phyloP scores from a whole-genome alignment of 192 early-diverging fungal species.

The Linnemannia schmuckeri region DNA sequence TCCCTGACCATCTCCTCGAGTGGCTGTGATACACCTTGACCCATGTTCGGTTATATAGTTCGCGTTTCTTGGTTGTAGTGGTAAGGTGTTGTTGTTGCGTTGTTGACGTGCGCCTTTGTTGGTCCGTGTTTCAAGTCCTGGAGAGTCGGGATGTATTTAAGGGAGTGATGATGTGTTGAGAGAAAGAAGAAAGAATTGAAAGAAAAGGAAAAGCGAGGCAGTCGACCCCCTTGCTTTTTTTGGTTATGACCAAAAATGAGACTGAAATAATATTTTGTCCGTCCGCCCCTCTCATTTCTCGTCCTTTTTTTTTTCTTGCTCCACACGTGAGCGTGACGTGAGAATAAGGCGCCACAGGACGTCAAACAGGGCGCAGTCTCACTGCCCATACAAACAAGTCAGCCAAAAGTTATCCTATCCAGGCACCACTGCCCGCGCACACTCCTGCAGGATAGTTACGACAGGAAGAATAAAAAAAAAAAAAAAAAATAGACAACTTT shows the following conservation, averaged over 20 bases:
- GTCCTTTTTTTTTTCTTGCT: not conserved
- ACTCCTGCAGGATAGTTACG: not conserved
- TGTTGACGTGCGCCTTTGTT: not conserved
- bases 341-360: not conserved
- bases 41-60: constrained; percentile 58
- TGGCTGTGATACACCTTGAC: constrained; percentile 72
- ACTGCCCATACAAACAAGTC: not conserved
- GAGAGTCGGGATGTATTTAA: not conserved
- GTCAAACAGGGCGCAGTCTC: too few species aligned
- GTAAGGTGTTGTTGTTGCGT: not conserved
- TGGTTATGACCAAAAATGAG: not conserved
- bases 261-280: not conserved
- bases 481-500: not conserved
- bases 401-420: not conserved
- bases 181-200: not conserved
- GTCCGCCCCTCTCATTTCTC: not conserved
- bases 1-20: constrained; percentile 84
- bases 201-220: not conserved
- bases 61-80: not conserved
- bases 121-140: not conserved
- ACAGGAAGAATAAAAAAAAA: not conserved
- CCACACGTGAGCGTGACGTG: constrained; percentile 9
- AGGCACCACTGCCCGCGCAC: not conserved
- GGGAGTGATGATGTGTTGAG: not conserved
- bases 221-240: not conserved